A percentile compares a stretch with the other conserved stretches of the same genome.
Evolutionary conservation across 768 basidiomycete species (phyloP).

Genomic region (Trametes meyenii): DNA sequence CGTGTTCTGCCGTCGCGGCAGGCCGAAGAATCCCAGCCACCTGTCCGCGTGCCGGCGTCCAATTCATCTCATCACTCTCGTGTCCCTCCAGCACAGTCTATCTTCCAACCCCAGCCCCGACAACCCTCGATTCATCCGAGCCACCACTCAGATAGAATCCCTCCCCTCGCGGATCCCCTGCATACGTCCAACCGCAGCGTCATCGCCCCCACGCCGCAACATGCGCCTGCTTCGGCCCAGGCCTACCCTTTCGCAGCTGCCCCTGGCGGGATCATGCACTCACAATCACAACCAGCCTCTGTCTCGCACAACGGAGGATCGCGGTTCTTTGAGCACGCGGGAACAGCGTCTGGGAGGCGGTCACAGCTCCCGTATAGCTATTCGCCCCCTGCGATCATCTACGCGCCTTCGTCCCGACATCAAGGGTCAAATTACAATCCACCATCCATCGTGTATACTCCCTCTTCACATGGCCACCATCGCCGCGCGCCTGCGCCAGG

Average conservation of each 20-base stretch:
- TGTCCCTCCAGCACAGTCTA: slow-evolving; percentile 14
- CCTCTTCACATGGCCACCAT: slow-evolving; percentile 27
- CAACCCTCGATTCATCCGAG: slow-evolving; percentile 21
- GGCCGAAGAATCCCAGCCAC: slow-evolving; percentile 20
- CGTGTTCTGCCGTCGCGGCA: slow-evolving; percentile 33
- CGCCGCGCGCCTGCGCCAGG: slow-evolving; percentile 45
- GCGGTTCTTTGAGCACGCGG: slow-evolving; percentile 24
- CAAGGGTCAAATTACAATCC: slow-evolving; percentile 57
- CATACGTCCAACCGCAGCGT: slow-evolving; percentile 16
- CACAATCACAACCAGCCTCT: slow-evolving; percentile 43
- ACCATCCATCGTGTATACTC: slow-evolving; percentile 58
- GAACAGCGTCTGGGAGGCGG: slow-evolving; percentile 40
- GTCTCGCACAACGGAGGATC: slow-evolving; percentile 25
- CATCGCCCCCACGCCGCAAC: slow-evolving; percentile 37
- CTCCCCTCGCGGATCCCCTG: slow-evolving; percentile 21
- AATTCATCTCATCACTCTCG: slow-evolving; percentile 18
- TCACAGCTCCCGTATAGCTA: slow-evolving; percentile 38
- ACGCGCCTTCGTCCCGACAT: slow-evolving; percentile 53
- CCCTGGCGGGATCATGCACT: slow-evolving; percentile 40
- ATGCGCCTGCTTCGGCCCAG: slow-evolving; percentile 29
- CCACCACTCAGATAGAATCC: slow-evolving; percentile 21
- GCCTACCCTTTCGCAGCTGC: slow-evolving; percentile 22
- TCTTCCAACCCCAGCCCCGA: slow-evolving; percentile 16
- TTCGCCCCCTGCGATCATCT: slow-evolving; percentile 60
- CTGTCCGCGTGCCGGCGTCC: slow-evolving; percentile 17